Percentiles rank a stretch among this genome's conserved stretches.
These are phyloP conservation scores for Melampsora larici-populina DNA, from an alignment of 1,284 basidiomycete species.

Conservation along the genomic window DNA sequence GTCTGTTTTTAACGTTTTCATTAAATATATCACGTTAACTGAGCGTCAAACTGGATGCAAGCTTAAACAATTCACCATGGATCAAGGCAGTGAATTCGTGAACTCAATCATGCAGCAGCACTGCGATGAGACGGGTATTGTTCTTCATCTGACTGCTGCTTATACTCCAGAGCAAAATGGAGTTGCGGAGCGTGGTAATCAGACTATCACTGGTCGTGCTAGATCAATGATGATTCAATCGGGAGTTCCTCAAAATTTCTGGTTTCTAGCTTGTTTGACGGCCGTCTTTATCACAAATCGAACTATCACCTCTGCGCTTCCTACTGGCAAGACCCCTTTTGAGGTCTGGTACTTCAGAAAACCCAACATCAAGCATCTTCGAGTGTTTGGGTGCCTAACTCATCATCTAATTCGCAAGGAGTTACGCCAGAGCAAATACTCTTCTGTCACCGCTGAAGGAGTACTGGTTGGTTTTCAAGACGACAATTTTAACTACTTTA, in stretches of 20 bases:
- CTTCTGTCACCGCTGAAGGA: not conserved
- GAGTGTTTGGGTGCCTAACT: not conserved
- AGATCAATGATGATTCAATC: too few species aligned
- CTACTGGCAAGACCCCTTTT: too few species aligned
- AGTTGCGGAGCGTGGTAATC: too few species aligned
- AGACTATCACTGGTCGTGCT: too few species aligned
- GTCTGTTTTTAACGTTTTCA: not conserved
- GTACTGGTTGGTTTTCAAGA: not conserved
- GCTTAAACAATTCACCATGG: not conserved
- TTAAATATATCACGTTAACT: not conserved
- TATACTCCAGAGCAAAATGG: too few species aligned
- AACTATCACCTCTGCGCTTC: too few species aligned
- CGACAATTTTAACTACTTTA: not conserved
- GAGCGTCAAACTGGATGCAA: not conserved
- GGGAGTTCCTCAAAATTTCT: not conserved
- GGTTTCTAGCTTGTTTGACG: not conserved
- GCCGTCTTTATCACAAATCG: not conserved
- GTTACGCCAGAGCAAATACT: not conserved
- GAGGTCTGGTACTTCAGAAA: too few species aligned
- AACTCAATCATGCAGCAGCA: not conserved
- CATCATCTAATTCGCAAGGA: not conserved
- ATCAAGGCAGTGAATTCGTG: conserved; percentile 14
- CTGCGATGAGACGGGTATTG: not conserved
- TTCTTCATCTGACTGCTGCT: too few species aligned
- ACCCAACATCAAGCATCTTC: not conserved